Evolutionary conservation across 2,329 filamentous ascomycete species (phyloP).

Genomic region (Cercospora canescens): DNA sequence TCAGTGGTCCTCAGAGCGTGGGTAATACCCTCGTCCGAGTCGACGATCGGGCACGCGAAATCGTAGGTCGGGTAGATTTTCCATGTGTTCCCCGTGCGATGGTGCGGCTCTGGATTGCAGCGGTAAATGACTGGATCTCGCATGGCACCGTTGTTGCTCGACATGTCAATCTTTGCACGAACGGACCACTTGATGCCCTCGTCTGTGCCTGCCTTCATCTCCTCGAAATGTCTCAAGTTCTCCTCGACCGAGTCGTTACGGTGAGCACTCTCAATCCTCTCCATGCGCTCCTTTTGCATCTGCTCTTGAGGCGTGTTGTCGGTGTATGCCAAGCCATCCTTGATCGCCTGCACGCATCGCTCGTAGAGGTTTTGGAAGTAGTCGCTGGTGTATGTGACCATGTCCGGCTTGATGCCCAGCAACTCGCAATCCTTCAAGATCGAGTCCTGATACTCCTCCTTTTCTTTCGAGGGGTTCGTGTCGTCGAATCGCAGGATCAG

Average conservation of each 20-base stretch:
- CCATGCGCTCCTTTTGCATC: constrained; percentile 81
- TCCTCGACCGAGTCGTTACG: constrained; percentile 79
- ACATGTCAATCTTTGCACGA: constrained; percentile 87
- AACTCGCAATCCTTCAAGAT: constrained; percentile 89
- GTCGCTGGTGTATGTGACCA: constrained; percentile 86
- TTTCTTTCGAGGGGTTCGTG: constrained; percentile 96
- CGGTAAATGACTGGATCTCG: constrained; percentile 97
- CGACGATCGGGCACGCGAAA: constrained; percentile 79
- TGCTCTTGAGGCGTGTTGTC: constrained; percentile 90
- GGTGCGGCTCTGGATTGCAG: constrained; percentile 74
- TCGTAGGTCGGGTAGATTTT: constrained; percentile 89
- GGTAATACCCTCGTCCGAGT: constrained; percentile 78
- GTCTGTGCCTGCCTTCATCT: constrained; percentile 85
- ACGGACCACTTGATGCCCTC: constrained; percentile 87
- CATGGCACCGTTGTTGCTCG: constrained; percentile 93
- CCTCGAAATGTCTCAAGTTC: constrained; percentile 80
- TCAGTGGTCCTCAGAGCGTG: constrained; percentile 82
- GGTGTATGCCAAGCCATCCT: constrained; percentile 84
- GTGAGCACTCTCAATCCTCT: constrained; percentile 77
- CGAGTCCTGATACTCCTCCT: constrained; percentile 90
- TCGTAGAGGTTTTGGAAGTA: constrained; percentile 94
- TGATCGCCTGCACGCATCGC: constrained; percentile 79
- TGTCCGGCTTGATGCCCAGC: constrained; percentile 88
- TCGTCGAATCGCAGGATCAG: constrained; percentile 93
- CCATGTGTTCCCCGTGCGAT: constrained; percentile 77